Evolutionary conservation across 257 asterid genomes (phyloP), one percentile per base, ranked within the genome.

Genomic region (Plantago elongata): DNA sequence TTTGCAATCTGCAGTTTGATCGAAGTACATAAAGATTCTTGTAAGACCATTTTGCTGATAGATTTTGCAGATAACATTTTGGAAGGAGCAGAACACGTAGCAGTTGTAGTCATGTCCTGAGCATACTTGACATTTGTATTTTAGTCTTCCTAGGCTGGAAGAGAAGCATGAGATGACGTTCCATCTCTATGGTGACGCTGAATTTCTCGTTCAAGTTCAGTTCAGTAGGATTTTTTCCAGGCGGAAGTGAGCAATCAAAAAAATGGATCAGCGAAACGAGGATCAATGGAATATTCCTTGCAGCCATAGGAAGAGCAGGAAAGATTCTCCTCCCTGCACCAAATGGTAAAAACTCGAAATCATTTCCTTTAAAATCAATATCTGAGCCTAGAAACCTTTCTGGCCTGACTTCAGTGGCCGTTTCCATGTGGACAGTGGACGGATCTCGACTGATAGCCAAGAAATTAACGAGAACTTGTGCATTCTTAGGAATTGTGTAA

Each of bases 261-360:
- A 10, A 68, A 48, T 67, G 69, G 13, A 70, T 43, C 65, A 79
- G 51, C 3, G 74, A 18, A 22, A 77, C 79, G 54, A 81, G 61
- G 15, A 71, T 57, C 5, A 70, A 44, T 12, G 74, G 71, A 27
- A 76, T 18, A 3, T 44, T 68, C 63, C 63, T 72, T 7, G 65
- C 50, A 60, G 79, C 88, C 85, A 82, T 69, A 7, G 78, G 70
- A 37, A 69, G 15, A 11, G 83, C 88, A 0, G 78, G 84, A 40
- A 85, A 81, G 34, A 82, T 79, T 62, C 83, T 82, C 54, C 79
- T 67, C 30, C 88, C 88, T 3, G 83, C 72, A 12, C 81, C 78
- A 48, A 79, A 82, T 3, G 88, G 75, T 65, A 79, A 43, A 60
- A 67, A 60, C 61, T 77, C 80, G 34, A 77, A 79, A 55, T 77